A percentile compares a stretch with the other conserved stretches of the same genome.
These are phyloP conservation scores for Globisporangium lucens DNA, from an alignment of 352 stramenopile genomes.

Conservation along the genomic window DNA sequence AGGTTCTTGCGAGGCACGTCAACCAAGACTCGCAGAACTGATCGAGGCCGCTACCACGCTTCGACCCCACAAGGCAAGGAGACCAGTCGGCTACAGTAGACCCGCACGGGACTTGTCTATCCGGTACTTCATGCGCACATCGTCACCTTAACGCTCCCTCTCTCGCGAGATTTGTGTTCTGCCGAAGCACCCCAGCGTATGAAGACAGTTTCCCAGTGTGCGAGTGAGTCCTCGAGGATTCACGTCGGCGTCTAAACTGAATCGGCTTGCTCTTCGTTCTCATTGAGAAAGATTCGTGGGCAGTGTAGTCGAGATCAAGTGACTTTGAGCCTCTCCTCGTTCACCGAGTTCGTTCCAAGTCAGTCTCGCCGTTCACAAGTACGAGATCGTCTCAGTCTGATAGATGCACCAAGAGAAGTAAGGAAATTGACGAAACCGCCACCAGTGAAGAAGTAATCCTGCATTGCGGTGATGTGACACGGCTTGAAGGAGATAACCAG, in stretches of 20 bases:
- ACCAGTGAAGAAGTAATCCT: background rate
- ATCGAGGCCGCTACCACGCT: background rate
- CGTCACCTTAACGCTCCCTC: background rate
- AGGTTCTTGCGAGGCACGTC: background rate
- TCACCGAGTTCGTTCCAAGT: background rate
- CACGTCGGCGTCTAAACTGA: background rate
- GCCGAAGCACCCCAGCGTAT: background rate
- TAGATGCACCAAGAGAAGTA: background rate
- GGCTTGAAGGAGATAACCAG: background rate
- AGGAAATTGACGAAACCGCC: background rate
- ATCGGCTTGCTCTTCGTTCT: background rate
- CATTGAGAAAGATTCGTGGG: background rate
- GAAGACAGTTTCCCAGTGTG: background rate
- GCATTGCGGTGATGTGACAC: background rate
- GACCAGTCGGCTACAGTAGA: background rate
- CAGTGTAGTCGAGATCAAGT: background rate
- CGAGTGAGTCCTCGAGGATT: background rate
- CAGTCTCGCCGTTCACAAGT: background rate
- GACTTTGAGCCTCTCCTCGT: background rate
- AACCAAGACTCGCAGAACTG: background rate
- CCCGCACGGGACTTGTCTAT: background rate
- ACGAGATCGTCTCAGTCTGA: background rate
- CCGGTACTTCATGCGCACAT: background rate
- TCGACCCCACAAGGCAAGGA: background rate
- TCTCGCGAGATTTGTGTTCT: background rate